A percentile compares a stretch with the other conserved stretches of the same genome.
Conservation (phyloP, 139 green algal genomes). For the Picochlorum sp. region DNA sequence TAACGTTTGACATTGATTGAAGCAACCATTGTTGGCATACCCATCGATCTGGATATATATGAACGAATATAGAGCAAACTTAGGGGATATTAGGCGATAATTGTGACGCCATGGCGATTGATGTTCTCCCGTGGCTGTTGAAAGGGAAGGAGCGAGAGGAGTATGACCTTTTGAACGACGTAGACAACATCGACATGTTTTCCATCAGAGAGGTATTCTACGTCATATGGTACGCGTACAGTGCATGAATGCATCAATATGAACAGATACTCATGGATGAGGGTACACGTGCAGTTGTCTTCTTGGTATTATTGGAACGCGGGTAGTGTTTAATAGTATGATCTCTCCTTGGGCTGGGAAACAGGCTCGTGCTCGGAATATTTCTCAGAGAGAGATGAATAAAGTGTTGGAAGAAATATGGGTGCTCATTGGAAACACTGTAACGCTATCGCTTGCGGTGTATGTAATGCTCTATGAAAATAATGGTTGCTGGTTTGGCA, state of each 20-base stretch:
- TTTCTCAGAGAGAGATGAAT: neutral
- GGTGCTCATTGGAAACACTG: constrained; percentile 13
- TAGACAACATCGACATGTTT: no score
- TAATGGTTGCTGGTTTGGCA: constrained; percentile 14
- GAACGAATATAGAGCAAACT: no score
- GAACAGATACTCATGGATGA: neutral
- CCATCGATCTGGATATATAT: no score
- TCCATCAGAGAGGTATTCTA: no score
- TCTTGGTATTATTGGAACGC: neutral
- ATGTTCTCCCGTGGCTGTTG: constrained; percentile 13
- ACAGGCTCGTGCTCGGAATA: neutral
- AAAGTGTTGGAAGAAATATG: constrained; percentile 26
- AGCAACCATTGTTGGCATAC: no score
- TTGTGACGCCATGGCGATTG: neutral
- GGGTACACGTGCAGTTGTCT: constrained; percentile 6
- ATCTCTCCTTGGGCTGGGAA: neutral
- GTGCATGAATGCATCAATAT: no score
- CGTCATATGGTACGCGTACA: no score
- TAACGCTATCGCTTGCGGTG: constrained; percentile 8
- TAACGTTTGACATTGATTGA: no score
- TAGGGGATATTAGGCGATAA: neutral
- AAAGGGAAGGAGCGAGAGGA: neutral
- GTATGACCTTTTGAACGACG: neutral
- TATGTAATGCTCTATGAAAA: constrained; percentile 20
- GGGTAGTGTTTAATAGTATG: neutral